phyloP scores from a whole-genome alignment of 257 asterid genomes.

The Dorcoceras hygrometricum region DNA sequence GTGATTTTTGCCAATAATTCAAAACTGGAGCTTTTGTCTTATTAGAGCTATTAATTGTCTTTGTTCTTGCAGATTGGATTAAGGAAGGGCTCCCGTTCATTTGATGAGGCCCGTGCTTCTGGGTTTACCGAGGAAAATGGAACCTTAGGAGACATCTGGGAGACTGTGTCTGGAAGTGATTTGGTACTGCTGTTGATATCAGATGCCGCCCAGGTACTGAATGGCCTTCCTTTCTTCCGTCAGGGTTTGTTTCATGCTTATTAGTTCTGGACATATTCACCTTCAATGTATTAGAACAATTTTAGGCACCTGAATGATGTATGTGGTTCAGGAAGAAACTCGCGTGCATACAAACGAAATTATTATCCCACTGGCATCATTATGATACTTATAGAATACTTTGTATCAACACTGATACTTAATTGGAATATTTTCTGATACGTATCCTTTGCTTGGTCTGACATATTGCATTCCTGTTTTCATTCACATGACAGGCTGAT shows the following conservation, averaged over 20 bases:
- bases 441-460: background rate
- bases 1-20: background rate
- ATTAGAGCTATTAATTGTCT: constrained; percentile 13
- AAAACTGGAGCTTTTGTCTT: background rate
- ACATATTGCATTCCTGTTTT: constrained; percentile 12
- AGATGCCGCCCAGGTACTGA: constrained; percentile 89
- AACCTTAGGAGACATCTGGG: constrained; percentile 91
- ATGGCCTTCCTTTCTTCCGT: background rate
- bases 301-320: constrained; percentile 6
- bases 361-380: background rate
- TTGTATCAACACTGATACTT: background rate
- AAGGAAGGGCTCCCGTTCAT: constrained; percentile 90
- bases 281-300: constrained; percentile 1
- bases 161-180: constrained; percentile 85
- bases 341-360: background rate
- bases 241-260: background rate
- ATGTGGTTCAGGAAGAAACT: constrained; percentile 4
- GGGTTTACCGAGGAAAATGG: constrained; percentile 93
- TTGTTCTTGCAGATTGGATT: constrained; percentile 73
- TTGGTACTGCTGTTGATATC: constrained; percentile 87
- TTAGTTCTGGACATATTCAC: background rate
- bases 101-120: constrained; percentile 82
- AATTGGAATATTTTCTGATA: background rate
- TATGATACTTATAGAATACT: background rate
- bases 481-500: constrained; percentile 64